Conservation (phyloP, 169 alveolate species). For the Plasmodium relictum region DNA sequence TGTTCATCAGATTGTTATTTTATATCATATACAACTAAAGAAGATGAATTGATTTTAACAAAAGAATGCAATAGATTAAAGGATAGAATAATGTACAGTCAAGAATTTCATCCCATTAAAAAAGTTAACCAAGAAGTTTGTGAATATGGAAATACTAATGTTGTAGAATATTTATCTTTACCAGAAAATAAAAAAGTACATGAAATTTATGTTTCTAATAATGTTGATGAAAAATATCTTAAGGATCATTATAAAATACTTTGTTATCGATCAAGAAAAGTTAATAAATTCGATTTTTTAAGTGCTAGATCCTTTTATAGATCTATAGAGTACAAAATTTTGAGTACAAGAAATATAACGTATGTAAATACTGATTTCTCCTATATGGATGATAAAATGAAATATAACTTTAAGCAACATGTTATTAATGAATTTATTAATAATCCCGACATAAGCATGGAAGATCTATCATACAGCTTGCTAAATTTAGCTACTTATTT, state of each 20-base stretch:
- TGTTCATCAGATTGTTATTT: slow-evolving; percentile 30
- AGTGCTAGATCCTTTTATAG: slow-evolving; percentile 54
- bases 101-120: slow-evolving; percentile 3
- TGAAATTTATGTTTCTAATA: slow-evolving; percentile 59
- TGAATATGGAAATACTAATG: slow-evolving; percentile 1
- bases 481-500: slow-evolving; percentile 61
- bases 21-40: slow-evolving; percentile 14
- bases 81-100: slow-evolving; percentile 14
- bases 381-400: slow-evolving; percentile 77
- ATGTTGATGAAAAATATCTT: slow-evolving; percentile 20
- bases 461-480: slow-evolving; percentile 33
- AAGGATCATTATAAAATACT: slow-evolving; percentile 24
- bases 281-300: slow-evolving; percentile 19
- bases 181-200: slow-evolving; percentile 31
- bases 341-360: slow-evolving; percentile 42
- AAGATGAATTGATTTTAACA: slow-evolving; percentile 13
- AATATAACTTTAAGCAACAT: slow-evolving; percentile 71
- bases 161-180: slow-evolving; percentile 56
- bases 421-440: slow-evolving; percentile 68
- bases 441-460: slow-evolving; percentile 49
- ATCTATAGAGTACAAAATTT: slow-evolving; percentile 45
- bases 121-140: neutral
- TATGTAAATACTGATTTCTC: slow-evolving; percentile 44
- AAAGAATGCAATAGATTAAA: neutral
- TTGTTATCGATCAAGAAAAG: slow-evolving; percentile 37